Base-by-base conservation (phyloP, 2,329 filamentous ascomycete genomes). In the Arthrinium phaeospermum region DNA sequence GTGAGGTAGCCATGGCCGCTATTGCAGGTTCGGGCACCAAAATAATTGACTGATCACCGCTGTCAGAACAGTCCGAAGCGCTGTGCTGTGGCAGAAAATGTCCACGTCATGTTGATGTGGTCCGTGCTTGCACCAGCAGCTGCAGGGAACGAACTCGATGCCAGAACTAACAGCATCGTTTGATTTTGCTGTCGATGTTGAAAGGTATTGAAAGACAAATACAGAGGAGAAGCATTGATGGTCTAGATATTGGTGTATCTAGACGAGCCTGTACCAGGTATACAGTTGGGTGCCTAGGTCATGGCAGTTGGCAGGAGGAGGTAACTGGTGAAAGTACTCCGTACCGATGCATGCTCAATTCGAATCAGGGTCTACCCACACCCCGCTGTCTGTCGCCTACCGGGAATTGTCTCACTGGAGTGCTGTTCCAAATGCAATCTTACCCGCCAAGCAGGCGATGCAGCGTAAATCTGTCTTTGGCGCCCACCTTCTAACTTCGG, bases 51-150 rank as follows among this genome's bases (percentile, higher is more conserved):
- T 41, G 57, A 41, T 41, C 22, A 37, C 8, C 34, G 34, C 57
- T 64, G 57, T 41, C 34, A 64, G 34, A 51, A 51, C n/a, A n/a
- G 49, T 24, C 22, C 22, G 49, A 41, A 64, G 30, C 34, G 57
- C 57, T 41, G 57, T 12, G 57, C 57, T 41, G 57, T 12, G 22
- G 34, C 57, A 64, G 30, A 7, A 64, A 41, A 14, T 64, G 57
- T 64, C 57, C 57, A 64, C 57, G 57, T 64, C 57, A 61, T 37
- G 53, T 34, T 34, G n/a, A 57, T 57, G 53, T 64, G 57, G 57
- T 64, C 57, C n/a, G 57, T 64, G 57, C 57, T 64, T 41, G 19
- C 10, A n/a, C 53, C 27, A 57, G 53, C 53, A 57, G 27, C 53
- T 14, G 57, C 57, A 64, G 45, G 14, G 19, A 19, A n/a, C 57